Evolutionary conservation across 768 basidiomycete species (phyloP), one percentile per base, ranked within the genome.

Genomic region (Panaeolus cyanescens): DNA sequence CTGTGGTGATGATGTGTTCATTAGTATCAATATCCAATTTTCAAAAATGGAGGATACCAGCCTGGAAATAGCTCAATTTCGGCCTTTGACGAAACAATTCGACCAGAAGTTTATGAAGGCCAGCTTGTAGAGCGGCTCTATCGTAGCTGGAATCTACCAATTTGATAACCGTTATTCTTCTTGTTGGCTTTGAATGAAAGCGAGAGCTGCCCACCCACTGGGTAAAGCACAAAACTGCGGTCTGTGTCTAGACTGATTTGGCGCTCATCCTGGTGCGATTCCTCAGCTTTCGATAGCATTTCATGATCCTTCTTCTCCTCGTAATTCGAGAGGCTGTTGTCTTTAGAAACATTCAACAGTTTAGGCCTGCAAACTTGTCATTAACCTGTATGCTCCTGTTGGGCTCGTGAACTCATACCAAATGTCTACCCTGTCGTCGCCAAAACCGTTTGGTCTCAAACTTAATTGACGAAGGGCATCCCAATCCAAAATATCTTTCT

Each of bases 161-260:
- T 19, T 59, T 62, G 55, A 62, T 60, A 67, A 17, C 42, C 45
- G 39, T 28, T 40, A 58, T 32, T 4, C 4, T 9, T 42, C 19
- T 28, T 10, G 25, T 20, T 22, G 37, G 13, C 15, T 50, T 50
- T 2, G 34, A 42, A 7, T 33, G 19, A 60, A 8, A 17, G 13
- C 32, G 33, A 39, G 39, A 32, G 17, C 55, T 62, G 59, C 69
- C 67, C 80, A 92, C 94, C 92, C 83, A 86, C 88, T 70, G 95
- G 92, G 75, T 96, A 98, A 63, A 95, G 79, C 59, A 97, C 92
- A 68, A 98, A 98, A 65, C 93, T 95, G 54, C 95, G 86, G 74
- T 95, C 88, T 1, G 95, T 96, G 74, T 97, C 95, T 32, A 96
- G 83, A 60, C 80, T 76, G 62, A 97, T 93, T 75, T 97, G 95